These are phyloP conservation scores for Puccinia polysora DNA, from an alignment of 1,284 basidiomycete genomes.

Conservation along the genomic window DNA sequence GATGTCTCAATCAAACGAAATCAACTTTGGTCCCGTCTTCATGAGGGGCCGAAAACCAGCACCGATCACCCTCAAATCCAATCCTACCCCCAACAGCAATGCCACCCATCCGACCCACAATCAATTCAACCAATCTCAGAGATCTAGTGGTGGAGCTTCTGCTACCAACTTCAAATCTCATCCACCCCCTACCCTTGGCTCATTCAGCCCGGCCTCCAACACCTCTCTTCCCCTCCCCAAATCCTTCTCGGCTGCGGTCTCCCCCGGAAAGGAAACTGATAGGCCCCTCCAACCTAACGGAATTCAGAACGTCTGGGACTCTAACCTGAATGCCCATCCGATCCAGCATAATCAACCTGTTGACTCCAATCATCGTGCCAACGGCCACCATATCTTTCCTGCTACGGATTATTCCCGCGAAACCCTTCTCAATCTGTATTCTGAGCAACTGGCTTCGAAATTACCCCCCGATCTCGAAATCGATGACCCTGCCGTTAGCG, in stretches of 20 bases:
- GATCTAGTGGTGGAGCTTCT: background rate
- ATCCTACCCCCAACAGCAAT: background rate
- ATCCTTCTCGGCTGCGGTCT: constrained; percentile 42
- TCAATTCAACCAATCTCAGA: background rate
- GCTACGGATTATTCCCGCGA: constrained; percentile 35
- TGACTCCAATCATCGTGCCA: background rate
- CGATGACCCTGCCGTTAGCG: constrained; percentile 22
- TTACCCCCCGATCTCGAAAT: constrained; percentile 33
- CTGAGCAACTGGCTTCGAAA: constrained; percentile 22
- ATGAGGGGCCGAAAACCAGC: constrained; percentile 36
- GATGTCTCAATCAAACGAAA: constrained; percentile 39
- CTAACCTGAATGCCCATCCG: background rate
- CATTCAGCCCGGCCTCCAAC: constrained; percentile 4
- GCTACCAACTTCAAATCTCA: background rate
- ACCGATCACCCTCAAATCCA: background rate
- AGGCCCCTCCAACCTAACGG: background rate
- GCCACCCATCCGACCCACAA: background rate
- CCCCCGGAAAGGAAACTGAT: constrained; percentile 26
- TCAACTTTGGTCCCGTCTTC: constrained; percentile 43
- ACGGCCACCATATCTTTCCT: constrained; percentile 2
- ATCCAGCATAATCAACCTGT: background rate
- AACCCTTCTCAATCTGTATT: constrained; percentile 35
- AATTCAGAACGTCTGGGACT: background rate
- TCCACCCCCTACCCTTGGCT: constrained; percentile 11
- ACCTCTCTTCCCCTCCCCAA: constrained; percentile 21